Percentiles rank a stretch among this genome's conserved stretches.
phyloP scores from a whole-genome alignment of 345 rosid species.

The Eucalyptus albens region DNA sequence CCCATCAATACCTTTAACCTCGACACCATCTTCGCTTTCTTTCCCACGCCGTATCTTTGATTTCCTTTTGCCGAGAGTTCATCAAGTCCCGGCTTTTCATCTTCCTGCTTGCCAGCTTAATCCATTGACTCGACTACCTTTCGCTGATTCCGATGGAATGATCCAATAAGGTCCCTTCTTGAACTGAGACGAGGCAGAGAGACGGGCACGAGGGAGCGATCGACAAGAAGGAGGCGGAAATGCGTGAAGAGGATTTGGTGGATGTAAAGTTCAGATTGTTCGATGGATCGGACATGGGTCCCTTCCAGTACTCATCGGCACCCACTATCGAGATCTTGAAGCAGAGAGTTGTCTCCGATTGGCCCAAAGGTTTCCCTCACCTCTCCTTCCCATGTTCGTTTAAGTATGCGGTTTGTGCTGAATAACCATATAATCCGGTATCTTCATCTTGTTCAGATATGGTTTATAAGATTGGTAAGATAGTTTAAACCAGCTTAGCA shows the following conservation, averaged over 20 bases:
- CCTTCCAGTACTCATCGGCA: slow-evolving; percentile 65
- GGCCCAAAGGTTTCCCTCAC: slow-evolving; percentile 67
- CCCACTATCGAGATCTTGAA: slow-evolving; percentile 82
- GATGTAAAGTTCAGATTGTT: slow-evolving; percentile 85
- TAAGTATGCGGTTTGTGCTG: background rate
- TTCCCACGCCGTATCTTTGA: background rate
- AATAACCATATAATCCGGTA: background rate
- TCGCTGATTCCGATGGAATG: background rate
- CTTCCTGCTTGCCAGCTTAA: background rate
- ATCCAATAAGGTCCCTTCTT: background rate
- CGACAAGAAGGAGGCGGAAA: slow-evolving; percentile 20
- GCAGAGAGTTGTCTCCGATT: slow-evolving; percentile 85
- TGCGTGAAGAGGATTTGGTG: slow-evolving; percentile 78
- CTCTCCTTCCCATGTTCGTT: background rate
- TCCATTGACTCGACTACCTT: background rate
- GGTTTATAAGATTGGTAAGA: background rate
- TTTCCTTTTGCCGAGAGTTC: background rate
- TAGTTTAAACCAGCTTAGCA: background rate
- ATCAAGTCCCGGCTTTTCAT: background rate
- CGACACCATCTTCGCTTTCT: background rate
- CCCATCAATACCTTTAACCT: background rate
- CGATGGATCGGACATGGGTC: slow-evolving; percentile 94
- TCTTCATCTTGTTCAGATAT: background rate
- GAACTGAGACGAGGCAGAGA: background rate
- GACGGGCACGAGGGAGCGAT: background rate